These are phyloP conservation scores for Gracilaria vermiculophylla DNA, from an alignment of 23 red algal species.

Conservation along the genomic window DNA sequence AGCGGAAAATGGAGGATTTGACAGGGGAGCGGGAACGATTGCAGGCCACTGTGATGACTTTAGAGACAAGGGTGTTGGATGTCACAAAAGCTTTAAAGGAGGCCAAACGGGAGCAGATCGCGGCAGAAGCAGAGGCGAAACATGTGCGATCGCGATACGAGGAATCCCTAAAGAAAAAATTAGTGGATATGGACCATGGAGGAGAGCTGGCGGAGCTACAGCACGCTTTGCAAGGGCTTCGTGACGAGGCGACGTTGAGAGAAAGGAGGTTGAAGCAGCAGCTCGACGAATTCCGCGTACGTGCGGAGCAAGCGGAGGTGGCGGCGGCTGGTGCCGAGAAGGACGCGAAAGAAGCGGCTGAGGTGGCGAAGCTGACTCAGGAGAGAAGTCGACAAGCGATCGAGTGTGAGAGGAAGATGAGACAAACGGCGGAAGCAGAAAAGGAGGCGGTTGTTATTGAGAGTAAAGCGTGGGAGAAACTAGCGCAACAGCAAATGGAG, in stretches of 20 bases:
- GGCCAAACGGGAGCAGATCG: constrained; percentile 11
- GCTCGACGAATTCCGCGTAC: constrained; percentile 21
- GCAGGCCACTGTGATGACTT: neutral
- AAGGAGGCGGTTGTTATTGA: constrained; percentile 26
- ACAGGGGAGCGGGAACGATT: constrained; percentile 1
- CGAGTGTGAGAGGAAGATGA: constrained; percentile 38
- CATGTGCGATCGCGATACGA: constrained; percentile 49
- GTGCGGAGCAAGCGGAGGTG: constrained; percentile 43
- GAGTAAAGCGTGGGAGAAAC: constrained; percentile 31
- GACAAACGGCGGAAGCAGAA: constrained; percentile 32
- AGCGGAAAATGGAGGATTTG: neutral
- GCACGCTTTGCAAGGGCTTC: constrained; percentile 19
- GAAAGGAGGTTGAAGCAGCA: constrained; percentile 38
- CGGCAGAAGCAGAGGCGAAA: constrained; percentile 18
- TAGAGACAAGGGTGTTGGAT: neutral
- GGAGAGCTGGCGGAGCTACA: constrained; percentile 37
- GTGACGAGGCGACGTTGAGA: neutral
- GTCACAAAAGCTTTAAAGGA: constrained; percentile 9
- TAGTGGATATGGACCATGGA: constrained; percentile 22
- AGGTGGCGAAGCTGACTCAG: constrained; percentile 23
- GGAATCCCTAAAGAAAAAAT: constrained; percentile 42
- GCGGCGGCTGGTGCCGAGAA: constrained; percentile 43
- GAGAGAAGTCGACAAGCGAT: constrained; percentile 7
- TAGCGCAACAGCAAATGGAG: constrained; percentile 42
- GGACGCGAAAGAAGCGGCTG: constrained; percentile 55